Percentiles rank a stretch among this genome's conserved stretches.
These are phyloP conservation scores for Pseudocercospora crystallina DNA, from an alignment of 2,329 filamentous ascomycete species.

Conservation along the genomic window DNA sequence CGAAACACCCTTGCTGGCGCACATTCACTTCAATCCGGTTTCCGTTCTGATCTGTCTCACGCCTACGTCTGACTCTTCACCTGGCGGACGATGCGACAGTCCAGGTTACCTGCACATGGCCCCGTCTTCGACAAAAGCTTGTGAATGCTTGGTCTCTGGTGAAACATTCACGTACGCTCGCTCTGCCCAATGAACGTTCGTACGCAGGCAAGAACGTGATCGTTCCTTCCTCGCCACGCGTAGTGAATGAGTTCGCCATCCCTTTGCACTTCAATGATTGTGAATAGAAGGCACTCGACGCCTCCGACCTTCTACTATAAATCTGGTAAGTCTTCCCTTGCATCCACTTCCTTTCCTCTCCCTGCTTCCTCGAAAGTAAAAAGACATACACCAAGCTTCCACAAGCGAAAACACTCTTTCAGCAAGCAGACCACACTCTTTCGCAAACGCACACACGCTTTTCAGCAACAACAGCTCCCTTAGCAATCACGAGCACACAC, in stretches of 20 bases:
- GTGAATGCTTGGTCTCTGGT: constrained; percentile 6
- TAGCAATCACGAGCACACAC: constrained; percentile 6
- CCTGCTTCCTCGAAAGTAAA: background rate
- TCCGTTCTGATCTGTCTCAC: no score
- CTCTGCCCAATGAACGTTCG: constrained; percentile 1
- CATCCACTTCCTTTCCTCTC: constrained; percentile 5
- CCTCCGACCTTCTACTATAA: constrained; percentile 14
- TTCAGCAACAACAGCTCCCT: constrained; percentile 7
- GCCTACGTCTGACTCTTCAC: no score
- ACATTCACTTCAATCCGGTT: no score
- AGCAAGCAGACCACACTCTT: constrained; percentile 8
- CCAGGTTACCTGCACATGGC: no score
- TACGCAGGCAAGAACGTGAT: background rate
- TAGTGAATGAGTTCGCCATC: constrained; percentile 12
- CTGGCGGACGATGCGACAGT: no score
- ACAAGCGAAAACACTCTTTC: constrained; percentile 5
- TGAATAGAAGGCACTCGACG: constrained; percentile 15
- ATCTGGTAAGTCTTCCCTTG: background rate
- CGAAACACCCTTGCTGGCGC: no score
- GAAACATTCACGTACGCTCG: constrained; percentile 4
- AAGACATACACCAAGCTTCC: constrained; percentile 4
- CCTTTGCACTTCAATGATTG: constrained; percentile 8
- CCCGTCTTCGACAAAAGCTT: constrained; percentile 2
- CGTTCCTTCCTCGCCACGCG: background rate
- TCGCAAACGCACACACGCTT: constrained; percentile 8